A percentile compares a stretch with the other conserved stretches of the same genome.
Conservation (phyloP, 169 alveolate genomes). For the Plasmodium billcollinsi region DNA sequence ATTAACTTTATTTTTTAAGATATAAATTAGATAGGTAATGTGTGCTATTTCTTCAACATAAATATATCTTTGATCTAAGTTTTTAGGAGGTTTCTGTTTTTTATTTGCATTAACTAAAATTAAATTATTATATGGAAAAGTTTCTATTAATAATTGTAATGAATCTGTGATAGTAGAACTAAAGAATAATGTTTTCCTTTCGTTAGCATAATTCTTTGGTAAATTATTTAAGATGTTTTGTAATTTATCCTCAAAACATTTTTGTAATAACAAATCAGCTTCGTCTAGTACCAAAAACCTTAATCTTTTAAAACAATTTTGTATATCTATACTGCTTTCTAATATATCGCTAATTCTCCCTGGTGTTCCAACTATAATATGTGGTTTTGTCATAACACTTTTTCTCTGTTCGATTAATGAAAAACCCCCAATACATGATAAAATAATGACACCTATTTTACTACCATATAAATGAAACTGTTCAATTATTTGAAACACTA, state of each 20-base stretch:
- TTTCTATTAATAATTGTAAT: not conserved
- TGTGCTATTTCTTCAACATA: constrained; percentile 52
- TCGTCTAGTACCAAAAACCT: constrained; percentile 96
- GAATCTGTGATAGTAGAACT: constrained; percentile 97
- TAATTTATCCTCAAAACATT: constrained; percentile 88
- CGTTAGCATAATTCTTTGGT: constrained; percentile 78
- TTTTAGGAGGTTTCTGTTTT: constrained; percentile 55
- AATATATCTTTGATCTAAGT: constrained; percentile 49
- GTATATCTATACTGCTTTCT: constrained; percentile 77
- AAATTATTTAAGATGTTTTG: constrained; percentile 81
- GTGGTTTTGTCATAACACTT: constrained; percentile 92
- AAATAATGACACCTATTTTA: constrained; percentile 89
- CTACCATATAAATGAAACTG: constrained; percentile 94
- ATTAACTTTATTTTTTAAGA: constrained; percentile 25
- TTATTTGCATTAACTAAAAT: constrained; percentile 38
- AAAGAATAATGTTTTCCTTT: constrained; percentile 95
- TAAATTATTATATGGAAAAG: constrained; percentile 37
- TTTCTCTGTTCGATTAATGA: constrained; percentile 87
- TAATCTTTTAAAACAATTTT: constrained; percentile 85
- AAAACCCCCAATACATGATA: constrained; percentile 95
- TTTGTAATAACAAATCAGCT: constrained; percentile 96
- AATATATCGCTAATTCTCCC: constrained; percentile 95
- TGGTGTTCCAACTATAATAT: constrained; percentile 97
- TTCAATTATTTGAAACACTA: constrained; percentile 96
- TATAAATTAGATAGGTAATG: constrained; percentile 49